Evolutionary conservation across 139 green algal genomes (phyloP).

Genomic region (Monoraphidium neglectum): DNA sequence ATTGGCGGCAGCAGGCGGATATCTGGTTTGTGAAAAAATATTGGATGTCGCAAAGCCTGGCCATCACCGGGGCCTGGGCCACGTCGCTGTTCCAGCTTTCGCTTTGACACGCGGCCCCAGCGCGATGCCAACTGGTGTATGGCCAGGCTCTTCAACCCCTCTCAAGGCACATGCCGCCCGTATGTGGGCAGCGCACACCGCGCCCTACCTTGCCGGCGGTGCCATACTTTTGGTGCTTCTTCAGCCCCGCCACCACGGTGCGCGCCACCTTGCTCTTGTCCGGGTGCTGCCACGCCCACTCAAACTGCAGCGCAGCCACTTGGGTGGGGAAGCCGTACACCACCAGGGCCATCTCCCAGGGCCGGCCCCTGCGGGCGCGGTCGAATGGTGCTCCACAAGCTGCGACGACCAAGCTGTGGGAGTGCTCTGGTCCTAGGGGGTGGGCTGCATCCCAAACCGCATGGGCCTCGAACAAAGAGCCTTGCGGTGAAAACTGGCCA

Average conservation of each 20-base stretch:
- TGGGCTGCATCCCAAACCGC: too few species aligned
- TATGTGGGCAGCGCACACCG: not conserved
- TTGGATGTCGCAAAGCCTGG: not conserved
- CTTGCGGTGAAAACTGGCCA: too few species aligned
- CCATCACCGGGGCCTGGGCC: not conserved
- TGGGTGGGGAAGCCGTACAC: slow-evolving; percentile 87
- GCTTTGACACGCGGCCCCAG: not conserved
- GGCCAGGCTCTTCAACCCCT: not conserved
- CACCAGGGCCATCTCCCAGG: slow-evolving; percentile 95
- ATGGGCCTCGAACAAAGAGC: too few species aligned
- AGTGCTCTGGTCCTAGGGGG: not conserved
- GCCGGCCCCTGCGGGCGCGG: slow-evolving; percentile 55
- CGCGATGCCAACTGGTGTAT: not conserved
- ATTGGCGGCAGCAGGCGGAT: not conserved
- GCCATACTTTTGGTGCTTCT: slow-evolving; percentile 36
- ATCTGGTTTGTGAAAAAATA: too few species aligned
- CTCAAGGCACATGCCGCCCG: not conserved
- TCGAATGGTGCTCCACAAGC: not conserved
- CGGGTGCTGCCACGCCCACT: slow-evolving; percentile 98
- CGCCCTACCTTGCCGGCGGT: slow-evolving; percentile 74
- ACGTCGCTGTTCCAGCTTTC: too few species aligned
- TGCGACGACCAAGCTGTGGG: not conserved
- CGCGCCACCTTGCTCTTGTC: slow-evolving; percentile 55
- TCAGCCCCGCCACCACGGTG: slow-evolving; percentile 40
- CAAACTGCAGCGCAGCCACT: slow-evolving; percentile 92